A percentile compares a stretch with the other conserved stretches of the same genome.
Evolutionary conservation across 768 basidiomycete species (phyloP).

Genomic region (Boletus speciosus): DNA sequence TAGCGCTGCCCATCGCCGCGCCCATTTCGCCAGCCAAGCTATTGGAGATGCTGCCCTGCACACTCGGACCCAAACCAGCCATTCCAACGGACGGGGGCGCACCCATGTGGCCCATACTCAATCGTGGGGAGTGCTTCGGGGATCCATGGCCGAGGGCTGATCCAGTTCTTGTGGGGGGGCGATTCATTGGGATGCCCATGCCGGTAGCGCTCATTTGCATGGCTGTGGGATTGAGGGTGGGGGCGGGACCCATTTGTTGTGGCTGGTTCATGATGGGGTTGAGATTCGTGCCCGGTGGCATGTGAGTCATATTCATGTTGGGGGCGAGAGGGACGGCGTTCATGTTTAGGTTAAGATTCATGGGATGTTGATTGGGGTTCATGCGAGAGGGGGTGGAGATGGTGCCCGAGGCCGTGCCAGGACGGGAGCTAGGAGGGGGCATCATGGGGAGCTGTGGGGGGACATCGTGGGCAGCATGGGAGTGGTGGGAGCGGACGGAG

Average conservation of each 20-base stretch:
- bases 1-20: constrained; percentile 4
- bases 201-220: constrained; percentile 17
- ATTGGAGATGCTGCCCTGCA: constrained; percentile 15
- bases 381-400: constrained; percentile 16
- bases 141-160: constrained; percentile 28
- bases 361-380: constrained; percentile 21
- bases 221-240: constrained; percentile 10
- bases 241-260: constrained; percentile 18
- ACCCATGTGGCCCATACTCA: constrained; percentile 17
- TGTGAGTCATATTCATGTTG: constrained; percentile 16
- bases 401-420: constrained; percentile 25
- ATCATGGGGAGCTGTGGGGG: constrained; percentile 14
- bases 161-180: constrained; percentile 29
- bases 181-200: constrained; percentile 24
- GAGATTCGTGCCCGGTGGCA: constrained; percentile 2
- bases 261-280: constrained; percentile 18
- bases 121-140: constrained; percentile 29
- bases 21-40: constrained; percentile 17
- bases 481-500: constrained; percentile 28
- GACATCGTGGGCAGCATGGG: constrained; percentile 19
- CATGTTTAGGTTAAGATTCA: constrained; percentile 22
- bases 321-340: constrained; percentile 8
- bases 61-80: constrained; percentile 5
- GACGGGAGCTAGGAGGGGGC: constrained; percentile 26
- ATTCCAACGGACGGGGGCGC: constrained; percentile 6